Conservation (phyloP, 305 asterid species). For the Salvia sclarea region DNA sequence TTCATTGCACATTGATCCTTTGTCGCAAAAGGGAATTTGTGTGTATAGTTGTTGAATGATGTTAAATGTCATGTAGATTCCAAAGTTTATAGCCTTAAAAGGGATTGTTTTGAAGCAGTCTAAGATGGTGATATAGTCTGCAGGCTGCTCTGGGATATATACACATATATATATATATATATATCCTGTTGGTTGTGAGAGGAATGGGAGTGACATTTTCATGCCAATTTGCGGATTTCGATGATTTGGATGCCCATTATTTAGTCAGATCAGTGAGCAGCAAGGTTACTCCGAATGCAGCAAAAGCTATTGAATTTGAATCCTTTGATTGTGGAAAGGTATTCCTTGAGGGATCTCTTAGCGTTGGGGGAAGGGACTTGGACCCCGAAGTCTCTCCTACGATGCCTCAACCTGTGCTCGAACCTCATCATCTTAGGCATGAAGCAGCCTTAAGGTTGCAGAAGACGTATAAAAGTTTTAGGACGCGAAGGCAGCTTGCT, state of each 20-base stretch:
- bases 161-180: background rate
- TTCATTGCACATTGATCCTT: background rate
- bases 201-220: conserved; percentile 62
- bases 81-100: background rate
- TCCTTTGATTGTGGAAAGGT: conserved; percentile 49
- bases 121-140: background rate
- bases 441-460: conserved; percentile 76
- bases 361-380: conserved; percentile 55
- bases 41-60: too few species aligned
- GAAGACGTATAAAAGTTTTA: conserved; percentile 84
- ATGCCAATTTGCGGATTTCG: conserved; percentile 40
- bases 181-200: conserved; percentile 26
- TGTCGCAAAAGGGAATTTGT: background rate
- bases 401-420: conserved; percentile 1
- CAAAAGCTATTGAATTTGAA: conserved; percentile 35
- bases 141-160: conserved; percentile 13
- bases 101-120: background rate
- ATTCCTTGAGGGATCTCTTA: conserved; percentile 56
- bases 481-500: conserved; percentile 86
- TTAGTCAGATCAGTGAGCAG: conserved; percentile 43
- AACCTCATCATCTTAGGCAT: conserved; percentile 40
- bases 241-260: conserved; percentile 54
- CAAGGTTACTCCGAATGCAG: conserved; percentile 34
- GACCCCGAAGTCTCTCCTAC: conserved; percentile 47
- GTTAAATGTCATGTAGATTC: too few species aligned